Evolutionary conservation across 1,139 yeast genomes (phyloP).

Genomic region (Debaryomycetaceae sp.): DNA sequence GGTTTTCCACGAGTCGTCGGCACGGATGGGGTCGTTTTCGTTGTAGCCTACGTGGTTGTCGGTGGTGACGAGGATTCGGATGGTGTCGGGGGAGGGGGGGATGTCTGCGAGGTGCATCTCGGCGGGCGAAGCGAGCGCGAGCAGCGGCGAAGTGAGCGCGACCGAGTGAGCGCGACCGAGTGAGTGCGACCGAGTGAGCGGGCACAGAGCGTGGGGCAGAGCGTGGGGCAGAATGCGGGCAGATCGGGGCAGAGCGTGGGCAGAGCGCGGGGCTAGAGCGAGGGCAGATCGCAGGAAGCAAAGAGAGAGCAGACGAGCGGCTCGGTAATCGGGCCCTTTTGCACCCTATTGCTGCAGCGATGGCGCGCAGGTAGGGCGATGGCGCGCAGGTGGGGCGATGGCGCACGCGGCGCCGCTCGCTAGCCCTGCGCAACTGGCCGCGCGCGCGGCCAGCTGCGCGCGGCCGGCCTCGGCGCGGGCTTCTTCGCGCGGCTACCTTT

Average conservation of each 20-base stretch:
- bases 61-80: conserved; percentile 77
- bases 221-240: conserved; percentile 1
- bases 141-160: conserved; percentile 2
- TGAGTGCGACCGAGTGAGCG: too few relatives aligned
- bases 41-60: conserved; percentile 96
- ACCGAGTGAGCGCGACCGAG: too few relatives aligned
- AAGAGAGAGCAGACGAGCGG: too few relatives aligned
- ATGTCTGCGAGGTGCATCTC: conserved; percentile 20
- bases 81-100: conserved; percentile 54
- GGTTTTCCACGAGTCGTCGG: conserved; percentile 85
- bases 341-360: too few relatives aligned
- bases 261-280: conserved; percentile 1
- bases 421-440: too few relatives aligned
- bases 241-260: conserved; percentile 1
- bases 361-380: too few relatives aligned
- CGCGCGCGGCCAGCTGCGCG: too few relatives aligned
- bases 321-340: too few relatives aligned
- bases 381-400: too few relatives aligned
- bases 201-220: too few relatives aligned
- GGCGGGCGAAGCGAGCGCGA: not conserved
- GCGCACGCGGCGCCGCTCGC: too few relatives aligned
- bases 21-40: conserved; percentile 85
- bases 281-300: not conserved
- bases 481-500: not conserved
- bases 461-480: too few relatives aligned